These are phyloP conservation scores for Candida andamanensis DNA, from an alignment of 805 yeast genomes.

Conservation along the genomic window DNA sequence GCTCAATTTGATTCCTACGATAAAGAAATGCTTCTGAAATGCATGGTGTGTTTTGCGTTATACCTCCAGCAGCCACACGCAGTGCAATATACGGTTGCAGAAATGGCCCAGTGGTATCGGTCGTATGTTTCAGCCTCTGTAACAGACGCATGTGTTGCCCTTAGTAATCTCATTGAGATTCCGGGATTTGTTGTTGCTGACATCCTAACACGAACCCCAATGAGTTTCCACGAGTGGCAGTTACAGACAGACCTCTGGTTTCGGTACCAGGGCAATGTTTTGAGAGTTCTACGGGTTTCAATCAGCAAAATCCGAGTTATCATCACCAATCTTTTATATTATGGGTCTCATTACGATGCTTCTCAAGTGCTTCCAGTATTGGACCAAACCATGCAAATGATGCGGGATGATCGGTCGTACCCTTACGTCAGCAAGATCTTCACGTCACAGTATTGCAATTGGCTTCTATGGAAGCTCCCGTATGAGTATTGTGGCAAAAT, in stretches of 20 bases:
- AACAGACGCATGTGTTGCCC: slow-evolving; percentile 25
- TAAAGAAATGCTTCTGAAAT: background rate
- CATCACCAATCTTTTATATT: too few relatives aligned
- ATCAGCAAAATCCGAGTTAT: too few relatives aligned
- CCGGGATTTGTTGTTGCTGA: slow-evolving; percentile 39
- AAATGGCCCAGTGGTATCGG: slow-evolving; percentile 24
- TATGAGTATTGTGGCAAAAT: slow-evolving; percentile 2
- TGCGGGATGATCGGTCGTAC: too few relatives aligned
- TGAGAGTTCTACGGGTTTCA: too few relatives aligned
- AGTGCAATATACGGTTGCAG: slow-evolving; percentile 1
- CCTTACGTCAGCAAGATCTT: too few relatives aligned
- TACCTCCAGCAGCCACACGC: background rate
- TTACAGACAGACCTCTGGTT: slow-evolving; percentile 36
- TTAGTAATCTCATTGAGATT: slow-evolving; percentile 23
- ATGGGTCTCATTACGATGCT: too few relatives aligned
- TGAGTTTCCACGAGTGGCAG: slow-evolving; percentile 23
- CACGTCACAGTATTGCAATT: too few relatives aligned
- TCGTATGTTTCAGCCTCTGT: slow-evolving; percentile 28
- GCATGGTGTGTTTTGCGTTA: slow-evolving; percentile 1
- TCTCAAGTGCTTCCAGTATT: too few relatives aligned
- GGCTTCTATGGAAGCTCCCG: slow-evolving; percentile 11
- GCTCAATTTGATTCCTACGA: background rate
- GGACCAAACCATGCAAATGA: too few relatives aligned
- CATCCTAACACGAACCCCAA: slow-evolving; percentile 33
- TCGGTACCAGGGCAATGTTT: too few relatives aligned